Base-by-base conservation (phyloP, 257 asterid species). In the Solanum acaule region DNA sequence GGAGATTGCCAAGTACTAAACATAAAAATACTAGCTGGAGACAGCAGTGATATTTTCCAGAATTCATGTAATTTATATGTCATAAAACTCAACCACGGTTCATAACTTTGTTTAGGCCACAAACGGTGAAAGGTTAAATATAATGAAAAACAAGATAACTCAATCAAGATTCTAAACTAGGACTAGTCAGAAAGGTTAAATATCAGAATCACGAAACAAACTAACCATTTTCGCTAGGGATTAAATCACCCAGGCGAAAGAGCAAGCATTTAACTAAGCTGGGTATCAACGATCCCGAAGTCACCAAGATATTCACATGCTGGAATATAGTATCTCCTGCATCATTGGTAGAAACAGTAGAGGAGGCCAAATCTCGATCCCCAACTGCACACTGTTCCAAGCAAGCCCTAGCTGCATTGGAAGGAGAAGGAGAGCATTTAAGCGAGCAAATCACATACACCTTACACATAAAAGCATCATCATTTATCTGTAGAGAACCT, bases 241-340 rank as follows among this genome's bases (percentile, higher is more conserved):
- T 46, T 78, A 95, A 67, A 73, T 88, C 90, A 87, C 92, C 95
- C 34, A 97, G 97, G 49, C 96, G 93, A 88, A 91, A 95, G 91
- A 94, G 95, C 86, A 96, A 91, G 95, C 98, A 96, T 90, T 97
- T 97, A 91, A 93, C 97, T 88, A 97, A 92, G 94, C 99, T 97
- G 88, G 99, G 98, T 90, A 97, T 87, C 88, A 97, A 94, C 31
- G 98, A 92, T 33, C 99, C 98, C 40, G 98, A 94, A 86, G 99
- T 97, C 88, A 97, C 99, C 42, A 97, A 89, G 86, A 97, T 88
- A 87, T 97, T 97, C 72, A 97, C 96, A 89, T 95, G 92, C 91
- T 93, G 93, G 85, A 40, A 89, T 33, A 88, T 86, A 42, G 88
- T 25, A 86, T 87, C 89, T 83, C 70, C 88, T 34, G 79, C 77